These are phyloP conservation scores for Vigna angularis DNA, from an alignment of 306 rosid species.

Conservation along the genomic window DNA sequence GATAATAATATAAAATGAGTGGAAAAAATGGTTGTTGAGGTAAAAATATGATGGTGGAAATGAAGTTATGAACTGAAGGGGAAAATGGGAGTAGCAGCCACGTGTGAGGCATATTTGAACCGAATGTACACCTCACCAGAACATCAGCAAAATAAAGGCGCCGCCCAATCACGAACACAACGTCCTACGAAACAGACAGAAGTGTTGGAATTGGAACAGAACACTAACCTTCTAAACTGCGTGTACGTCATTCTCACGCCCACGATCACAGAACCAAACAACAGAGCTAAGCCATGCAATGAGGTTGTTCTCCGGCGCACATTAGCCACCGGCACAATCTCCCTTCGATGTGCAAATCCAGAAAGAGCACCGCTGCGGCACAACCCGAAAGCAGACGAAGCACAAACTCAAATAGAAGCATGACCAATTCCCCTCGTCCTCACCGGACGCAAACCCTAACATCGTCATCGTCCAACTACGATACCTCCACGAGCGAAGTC, in stretches of 20 bases:
- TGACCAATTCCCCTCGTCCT: not conserved
- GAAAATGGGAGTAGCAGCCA: not conserved
- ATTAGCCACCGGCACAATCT: not conserved
- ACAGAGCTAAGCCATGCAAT: not conserved
- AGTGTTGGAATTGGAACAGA: not conserved
- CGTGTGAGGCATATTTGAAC: not conserved
- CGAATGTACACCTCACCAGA: too few relatives aligned
- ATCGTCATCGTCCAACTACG: conserved; percentile 20
- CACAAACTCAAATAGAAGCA: not conserved
- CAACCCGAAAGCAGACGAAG: not conserved
- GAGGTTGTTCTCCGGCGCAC: not conserved
- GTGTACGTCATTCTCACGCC: too few relatives aligned
- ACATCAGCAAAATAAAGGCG: too few relatives aligned
- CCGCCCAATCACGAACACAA: not conserved
- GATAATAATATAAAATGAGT: too few relatives aligned
- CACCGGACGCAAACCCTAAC: not conserved
- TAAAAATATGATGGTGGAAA: too few relatives aligned
- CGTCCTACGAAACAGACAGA: not conserved
- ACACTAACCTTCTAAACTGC: not conserved
- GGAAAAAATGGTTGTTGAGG: too few relatives aligned
- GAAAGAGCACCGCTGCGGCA: conserved; percentile 52
- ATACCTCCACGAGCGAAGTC: conserved; percentile 19
- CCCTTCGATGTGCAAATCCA: conserved; percentile 70
- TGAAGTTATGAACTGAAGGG: too few relatives aligned
- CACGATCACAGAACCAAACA: not conserved